These are phyloP conservation scores for Colletotrichum melonis DNA, from an alignment of 2,329 filamentous ascomycete species.

Conservation along the genomic window DNA sequence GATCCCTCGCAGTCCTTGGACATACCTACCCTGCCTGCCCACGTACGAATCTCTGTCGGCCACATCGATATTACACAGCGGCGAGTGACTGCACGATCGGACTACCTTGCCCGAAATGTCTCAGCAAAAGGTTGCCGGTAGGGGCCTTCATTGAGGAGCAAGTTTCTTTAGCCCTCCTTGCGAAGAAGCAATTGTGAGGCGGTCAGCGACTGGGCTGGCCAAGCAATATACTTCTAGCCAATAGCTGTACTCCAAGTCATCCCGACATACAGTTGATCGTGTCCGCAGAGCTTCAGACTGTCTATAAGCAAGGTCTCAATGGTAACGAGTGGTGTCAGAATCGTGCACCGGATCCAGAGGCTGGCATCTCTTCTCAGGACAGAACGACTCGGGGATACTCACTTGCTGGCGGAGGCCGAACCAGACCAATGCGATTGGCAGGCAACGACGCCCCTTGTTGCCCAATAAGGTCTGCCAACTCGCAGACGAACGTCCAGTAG, in stretches of 20 bases:
- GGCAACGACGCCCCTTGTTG: background rate
- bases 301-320: background rate
- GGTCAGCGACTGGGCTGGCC: conserved; percentile 16
- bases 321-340: background rate
- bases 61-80: conserved; percentile 22
- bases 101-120: conserved; percentile 29
- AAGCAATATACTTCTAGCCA: background rate
- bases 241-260: background rate
- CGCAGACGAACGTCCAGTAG: background rate
- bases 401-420: background rate
- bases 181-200: conserved; percentile 28
- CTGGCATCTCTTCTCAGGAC: background rate
- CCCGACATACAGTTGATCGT: background rate
- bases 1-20: background rate
- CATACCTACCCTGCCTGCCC: background rate
- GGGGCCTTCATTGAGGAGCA: conserved; percentile 15
- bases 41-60: background rate
- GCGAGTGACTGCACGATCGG: conserved; percentile 23
- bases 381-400: background rate
- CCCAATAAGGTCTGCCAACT: background rate
- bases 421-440: background rate
- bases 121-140: conserved; percentile 4
- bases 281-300: background rate
- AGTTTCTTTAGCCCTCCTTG: background rate
- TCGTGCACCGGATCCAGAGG: background rate